Evolutionary conservation across 768 basidiomycete genomes (phyloP), one percentile per base, ranked within the genome.

Genomic region (Trametes villosa): DNA sequence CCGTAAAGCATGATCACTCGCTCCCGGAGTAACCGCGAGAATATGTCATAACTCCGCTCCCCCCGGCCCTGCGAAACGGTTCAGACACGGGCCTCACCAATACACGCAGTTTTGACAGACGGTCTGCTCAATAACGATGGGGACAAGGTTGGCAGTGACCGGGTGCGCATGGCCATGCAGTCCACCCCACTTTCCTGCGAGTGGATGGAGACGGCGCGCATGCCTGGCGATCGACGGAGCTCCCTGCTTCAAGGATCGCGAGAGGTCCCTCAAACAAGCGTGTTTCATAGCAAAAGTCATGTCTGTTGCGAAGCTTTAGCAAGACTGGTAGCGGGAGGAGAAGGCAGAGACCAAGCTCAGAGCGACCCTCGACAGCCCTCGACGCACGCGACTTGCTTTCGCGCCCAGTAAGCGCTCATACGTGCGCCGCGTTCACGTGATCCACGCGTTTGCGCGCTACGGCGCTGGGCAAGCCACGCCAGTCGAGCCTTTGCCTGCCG

Each of bases 1-100:
- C 95, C 96, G 68, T 92, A 91, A 36, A 98, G 81, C 88, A 98
- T 97, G 67, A 98, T 92, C 34, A 98, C 96, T 50, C 96, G 84
- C 71, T 98, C 96, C 64, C 93, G 81, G 38, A 98, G 80, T 49
- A 98, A 81, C 22, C 96, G 85, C 36, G 96, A 98, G 76, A 94
- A 98, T 57, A 98, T 97, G 71, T 98, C 96, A 77, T 97, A 96
- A 27, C 91, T 92, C 36, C 92, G 82, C 74, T 94, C 93, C 13
- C 92, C 92, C 68, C 92, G 47, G 27, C 56, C 56, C 56, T 57
- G 20, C 33, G 2, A 4, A 3, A 13, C 8, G 22, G 20, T 22
- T 36, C 33, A 51, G 34, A 20, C 13, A 4, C 15, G 9, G 50
- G 20, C 13, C 12, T 83, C 46, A 89, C 90, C 90, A 92, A 65